Percentiles rank a stretch among this genome's conserved stretches.
Conservation (phyloP, 2,329 filamentous ascomycete species). For the Trichophyton simii region DNA sequence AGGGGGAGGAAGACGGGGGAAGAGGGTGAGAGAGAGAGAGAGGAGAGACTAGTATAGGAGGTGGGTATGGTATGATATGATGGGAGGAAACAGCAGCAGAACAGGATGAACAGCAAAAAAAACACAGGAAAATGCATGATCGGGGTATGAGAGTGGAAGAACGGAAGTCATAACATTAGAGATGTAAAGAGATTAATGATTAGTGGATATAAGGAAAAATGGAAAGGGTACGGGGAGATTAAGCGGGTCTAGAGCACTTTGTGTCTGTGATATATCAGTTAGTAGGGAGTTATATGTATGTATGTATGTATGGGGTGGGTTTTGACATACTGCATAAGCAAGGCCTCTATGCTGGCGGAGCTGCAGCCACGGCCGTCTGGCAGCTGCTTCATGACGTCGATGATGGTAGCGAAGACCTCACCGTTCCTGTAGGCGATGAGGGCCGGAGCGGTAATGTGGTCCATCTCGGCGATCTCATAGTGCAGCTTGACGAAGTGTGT, state of each 20-base stretch:
- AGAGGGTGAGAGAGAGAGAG: background rate
- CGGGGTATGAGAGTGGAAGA: background rate
- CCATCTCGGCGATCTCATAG: constrained; percentile 87
- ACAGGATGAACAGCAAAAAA: no score
- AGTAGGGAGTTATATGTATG: background rate
- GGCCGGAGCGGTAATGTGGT: constrained; percentile 74
- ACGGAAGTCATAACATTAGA: background rate
- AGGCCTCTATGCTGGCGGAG: constrained; percentile 44
- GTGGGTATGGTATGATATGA: background rate
- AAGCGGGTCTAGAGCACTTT: constrained; percentile 19
- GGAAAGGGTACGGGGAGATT: background rate
- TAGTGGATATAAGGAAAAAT: no score
- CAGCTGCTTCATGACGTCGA: constrained; percentile 76
- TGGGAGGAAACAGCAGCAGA: no score
- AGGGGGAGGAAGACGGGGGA: background rate
- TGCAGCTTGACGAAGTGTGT: constrained; percentile 85
- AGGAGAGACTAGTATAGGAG: background rate
- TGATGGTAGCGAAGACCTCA: constrained; percentile 80
- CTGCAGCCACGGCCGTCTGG: constrained; percentile 45
- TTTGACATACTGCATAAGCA: constrained; percentile 42
- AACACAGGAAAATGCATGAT: background rate
- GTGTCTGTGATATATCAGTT: constrained; percentile 16
- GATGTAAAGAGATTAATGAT: background rate
- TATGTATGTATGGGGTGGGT: background rate
- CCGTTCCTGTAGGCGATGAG: constrained; percentile 80